A percentile compares a stretch with the other conserved stretches of the same genome.
These are phyloP conservation scores for Dinochytrium kinnereticum DNA, from an alignment of 371 early-diverging fungal genomes.

Conservation along the genomic window DNA sequence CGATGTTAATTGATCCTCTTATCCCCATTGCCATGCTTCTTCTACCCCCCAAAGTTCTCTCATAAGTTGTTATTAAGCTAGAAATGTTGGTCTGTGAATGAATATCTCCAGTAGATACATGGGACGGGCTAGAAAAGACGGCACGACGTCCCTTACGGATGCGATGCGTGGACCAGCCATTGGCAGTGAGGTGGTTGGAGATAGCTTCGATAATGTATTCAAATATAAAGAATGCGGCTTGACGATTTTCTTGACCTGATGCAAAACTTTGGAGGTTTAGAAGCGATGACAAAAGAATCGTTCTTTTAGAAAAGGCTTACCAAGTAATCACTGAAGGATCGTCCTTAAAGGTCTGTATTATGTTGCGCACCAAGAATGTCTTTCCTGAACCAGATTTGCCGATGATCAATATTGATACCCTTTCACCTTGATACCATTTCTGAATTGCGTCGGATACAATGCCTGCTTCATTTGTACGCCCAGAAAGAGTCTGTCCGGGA, in stretches of 20 bases:
- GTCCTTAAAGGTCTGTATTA: not conserved
- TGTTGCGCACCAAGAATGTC: not conserved
- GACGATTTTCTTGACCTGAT: not conserved
- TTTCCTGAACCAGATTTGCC: not conserved
- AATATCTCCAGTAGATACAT: not conserved
- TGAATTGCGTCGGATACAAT: conserved; percentile 4
- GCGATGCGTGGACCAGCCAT: not conserved
- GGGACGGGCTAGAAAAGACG: too few species aligned
- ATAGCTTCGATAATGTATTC: conserved; percentile 3
- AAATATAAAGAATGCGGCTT: conserved; percentile 2
- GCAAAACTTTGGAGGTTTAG: not conserved
- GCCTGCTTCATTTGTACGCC: conserved; percentile 15
- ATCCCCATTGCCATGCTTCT: not conserved
- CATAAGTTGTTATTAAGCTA: not conserved
- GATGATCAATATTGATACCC: conserved; percentile 10
- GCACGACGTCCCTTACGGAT: not conserved
- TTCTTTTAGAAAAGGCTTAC: not conserved
- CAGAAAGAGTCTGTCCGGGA: too few species aligned
- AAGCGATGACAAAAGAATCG: not conserved
- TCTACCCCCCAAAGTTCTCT: not conserved
- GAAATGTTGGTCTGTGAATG: not conserved
- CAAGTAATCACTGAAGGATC: not conserved
- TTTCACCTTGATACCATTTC: conserved; percentile 12
- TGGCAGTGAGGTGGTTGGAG: not conserved
- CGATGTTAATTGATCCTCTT: not conserved